Conservation (phyloP, 2,329 filamentous ascomycete species). For the Seiridium unicorne region DNA sequence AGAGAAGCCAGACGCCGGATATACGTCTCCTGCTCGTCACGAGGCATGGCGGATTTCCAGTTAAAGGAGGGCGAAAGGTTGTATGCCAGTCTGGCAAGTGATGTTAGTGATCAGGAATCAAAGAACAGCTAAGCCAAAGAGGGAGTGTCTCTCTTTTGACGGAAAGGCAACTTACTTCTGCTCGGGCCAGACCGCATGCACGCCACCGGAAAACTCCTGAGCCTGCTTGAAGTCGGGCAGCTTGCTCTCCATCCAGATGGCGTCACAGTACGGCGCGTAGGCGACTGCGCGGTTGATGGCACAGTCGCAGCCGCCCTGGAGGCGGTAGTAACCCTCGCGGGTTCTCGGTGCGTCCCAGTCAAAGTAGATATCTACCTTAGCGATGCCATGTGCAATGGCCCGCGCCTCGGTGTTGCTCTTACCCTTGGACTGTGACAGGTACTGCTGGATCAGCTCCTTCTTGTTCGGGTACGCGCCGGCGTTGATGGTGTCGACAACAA, state of each 20-base stretch:
- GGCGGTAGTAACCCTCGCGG: conserved; percentile 91
- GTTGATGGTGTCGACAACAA: conserved; percentile 80
- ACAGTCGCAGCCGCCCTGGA: conserved; percentile 87
- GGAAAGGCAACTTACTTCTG: conserved; percentile 69
- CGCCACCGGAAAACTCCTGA: conserved; percentile 87
- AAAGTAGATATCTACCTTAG: conserved; percentile 82
- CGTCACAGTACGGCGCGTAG: conserved; percentile 89
- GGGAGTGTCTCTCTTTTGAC: background rate
- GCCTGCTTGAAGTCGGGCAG: conserved; percentile 89
- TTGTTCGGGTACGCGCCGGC: conserved; percentile 67
- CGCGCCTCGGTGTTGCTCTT: conserved; percentile 84
- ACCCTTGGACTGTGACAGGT: conserved; percentile 67
- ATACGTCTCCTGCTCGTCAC: conserved; percentile 93
- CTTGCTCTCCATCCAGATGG: conserved; percentile 99
- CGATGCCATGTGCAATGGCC: conserved; percentile 72
- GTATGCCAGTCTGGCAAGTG: conserved; percentile 72
- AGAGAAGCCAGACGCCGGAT: conserved; percentile 83
- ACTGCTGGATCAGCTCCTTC: conserved; percentile 63
- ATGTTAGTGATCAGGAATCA: background rate
- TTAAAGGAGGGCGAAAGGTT: conserved; percentile 99
- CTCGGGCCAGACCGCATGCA: conserved; percentile 92
- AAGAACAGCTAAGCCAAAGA: background rate
- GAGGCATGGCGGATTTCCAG: conserved; percentile 96
- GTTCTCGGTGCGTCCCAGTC: conserved; percentile 95
- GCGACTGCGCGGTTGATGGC: conserved; percentile 87